A percentile compares a stretch with the other conserved stretches of the same genome.
These are phyloP conservation scores for Ceratobasidium sp. DNA, from an alignment of 1,284 basidiomycete genomes.

Conservation along the genomic window DNA sequence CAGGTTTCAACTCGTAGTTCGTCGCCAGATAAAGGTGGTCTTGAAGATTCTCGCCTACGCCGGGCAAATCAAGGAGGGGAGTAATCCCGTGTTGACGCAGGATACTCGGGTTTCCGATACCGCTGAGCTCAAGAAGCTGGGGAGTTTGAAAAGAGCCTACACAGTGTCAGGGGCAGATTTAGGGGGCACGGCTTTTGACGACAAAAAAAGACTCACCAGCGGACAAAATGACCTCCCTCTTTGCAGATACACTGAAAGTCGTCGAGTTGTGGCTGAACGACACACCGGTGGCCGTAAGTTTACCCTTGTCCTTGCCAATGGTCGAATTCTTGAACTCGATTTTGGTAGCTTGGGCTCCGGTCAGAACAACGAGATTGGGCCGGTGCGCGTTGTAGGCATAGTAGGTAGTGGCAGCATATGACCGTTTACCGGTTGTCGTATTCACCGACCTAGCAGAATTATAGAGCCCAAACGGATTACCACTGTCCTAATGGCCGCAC, in stretches of 20 bases:
- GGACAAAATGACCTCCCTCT: constrained; percentile 53
- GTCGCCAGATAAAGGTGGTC: constrained; percentile 46
- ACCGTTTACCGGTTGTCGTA: constrained; percentile 45
- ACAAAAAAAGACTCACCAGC: constrained; percentile 48
- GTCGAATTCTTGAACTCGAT: constrained; percentile 43
- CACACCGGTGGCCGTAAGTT: constrained; percentile 44
- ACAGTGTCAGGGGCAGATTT: background rate
- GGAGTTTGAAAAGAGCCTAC: constrained; percentile 52
- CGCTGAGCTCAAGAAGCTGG: constrained; percentile 58
- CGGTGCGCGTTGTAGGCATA: constrained; percentile 42
- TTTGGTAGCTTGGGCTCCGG: constrained; percentile 44
- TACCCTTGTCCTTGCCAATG: constrained; percentile 37
- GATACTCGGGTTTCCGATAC: constrained; percentile 54
- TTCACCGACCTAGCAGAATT: constrained; percentile 40
- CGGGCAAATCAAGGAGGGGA: constrained; percentile 50
- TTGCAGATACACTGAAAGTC: constrained; percentile 44
- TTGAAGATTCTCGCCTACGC: constrained; percentile 55
- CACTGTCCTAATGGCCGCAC: constrained; percentile 28
- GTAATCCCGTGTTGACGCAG: constrained; percentile 51
- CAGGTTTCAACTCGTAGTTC: constrained; percentile 38
- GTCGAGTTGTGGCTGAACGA: constrained; percentile 44
- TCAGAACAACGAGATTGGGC: constrained; percentile 45
- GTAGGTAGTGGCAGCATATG: constrained; percentile 47
- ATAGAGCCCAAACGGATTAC: constrained; percentile 33
- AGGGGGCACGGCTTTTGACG: background rate